Base-by-base conservation (phyloP, 108 stramenopile genomes). In the Cyclotella baltica region DNA sequence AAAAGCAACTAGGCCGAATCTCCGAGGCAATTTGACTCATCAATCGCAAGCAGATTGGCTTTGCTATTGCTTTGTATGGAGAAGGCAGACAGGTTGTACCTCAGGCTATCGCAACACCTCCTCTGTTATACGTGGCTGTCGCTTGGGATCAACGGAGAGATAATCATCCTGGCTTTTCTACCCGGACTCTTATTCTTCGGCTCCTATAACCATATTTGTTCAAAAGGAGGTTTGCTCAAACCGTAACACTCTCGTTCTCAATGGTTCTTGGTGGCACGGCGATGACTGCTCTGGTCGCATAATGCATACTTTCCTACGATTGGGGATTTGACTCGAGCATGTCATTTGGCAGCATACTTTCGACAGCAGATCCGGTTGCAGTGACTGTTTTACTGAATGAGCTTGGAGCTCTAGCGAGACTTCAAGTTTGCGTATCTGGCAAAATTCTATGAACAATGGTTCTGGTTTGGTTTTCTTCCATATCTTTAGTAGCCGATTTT, bases 381-480 rank as follows among this genome's bases (percentile, higher is more conserved):
- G 78, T 84, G 0, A 56, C 69, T 55, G 78, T 66, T 0, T 47
- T 84, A 0, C 15, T 84, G 50, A 84, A 84, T 51, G 78, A 75
- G 57, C 36, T 84, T 20, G 83, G 96, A 34, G 92, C 93, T 16
- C 91, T 92, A 15, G 86, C 95, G n/a, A 82, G 92, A 18, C 76
- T 96, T 25, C 87, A 77, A 30, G 80, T 81, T 43, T 80, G 77
- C 48, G 71, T 85, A 48, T 65, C 75, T 18, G 84, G 84, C 22
- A 80, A 85, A 33, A 70, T 61, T 29, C 29, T 85, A 56, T 85
- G 37, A 85, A 85, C 53, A 80, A 85, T 35, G 98, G 96, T 43
- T 72, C 87, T 0, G 96, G 96, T 15, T 88, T 97, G 58, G 97
- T 98, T 10, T 88, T 97, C 70, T 98, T 91, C 78, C 77, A 75